Conservation (phyloP, 2,329 filamentous ascomycete species). For the Penicillium sp. region DNA sequence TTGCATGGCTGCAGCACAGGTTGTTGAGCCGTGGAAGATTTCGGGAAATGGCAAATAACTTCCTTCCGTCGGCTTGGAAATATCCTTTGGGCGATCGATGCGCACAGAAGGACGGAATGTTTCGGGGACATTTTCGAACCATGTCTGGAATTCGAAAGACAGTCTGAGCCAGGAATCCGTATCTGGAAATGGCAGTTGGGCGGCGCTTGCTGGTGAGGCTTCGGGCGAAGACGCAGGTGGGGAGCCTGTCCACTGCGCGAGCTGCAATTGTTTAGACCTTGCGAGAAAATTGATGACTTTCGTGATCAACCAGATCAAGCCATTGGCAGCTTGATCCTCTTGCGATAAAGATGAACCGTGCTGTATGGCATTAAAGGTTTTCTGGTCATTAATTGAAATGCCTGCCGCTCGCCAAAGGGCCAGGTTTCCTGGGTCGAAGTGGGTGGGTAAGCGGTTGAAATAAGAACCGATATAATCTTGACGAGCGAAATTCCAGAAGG, state of each 20-base stretch:
- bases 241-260: conserved; percentile 32
- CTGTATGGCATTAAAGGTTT: conserved; percentile 38
- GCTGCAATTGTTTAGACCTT: conserved; percentile 51
- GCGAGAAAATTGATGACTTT: conserved; percentile 63
- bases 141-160: conserved; percentile 53
- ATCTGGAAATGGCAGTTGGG: conserved; percentile 44
- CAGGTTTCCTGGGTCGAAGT: conserved; percentile 56
- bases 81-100: conserved; percentile 39
- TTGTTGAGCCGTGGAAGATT: conserved; percentile 58
- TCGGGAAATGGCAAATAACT: conserved; percentile 47
- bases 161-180: conserved; percentile 52
- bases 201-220: neutral
- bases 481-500: conserved; percentile 62
- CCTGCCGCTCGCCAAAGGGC: conserved; percentile 60
- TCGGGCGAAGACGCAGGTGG: conserved; percentile 39
- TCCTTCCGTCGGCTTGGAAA: conserved; percentile 32
- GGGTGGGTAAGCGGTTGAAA: conserved; percentile 56
- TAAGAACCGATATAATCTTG: conserved; percentile 61
- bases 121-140: conserved; percentile 55
- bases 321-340: conserved; percentile 60
- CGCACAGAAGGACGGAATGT: conserved; percentile 56
- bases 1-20: conserved; percentile 62
- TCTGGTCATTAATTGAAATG: conserved; percentile 51
- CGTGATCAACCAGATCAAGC: conserved; percentile 58
- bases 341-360: conserved; percentile 43